Base-by-base conservation (phyloP, 148 eudicot genomes). In the Salicornia ramosissima region DNA sequence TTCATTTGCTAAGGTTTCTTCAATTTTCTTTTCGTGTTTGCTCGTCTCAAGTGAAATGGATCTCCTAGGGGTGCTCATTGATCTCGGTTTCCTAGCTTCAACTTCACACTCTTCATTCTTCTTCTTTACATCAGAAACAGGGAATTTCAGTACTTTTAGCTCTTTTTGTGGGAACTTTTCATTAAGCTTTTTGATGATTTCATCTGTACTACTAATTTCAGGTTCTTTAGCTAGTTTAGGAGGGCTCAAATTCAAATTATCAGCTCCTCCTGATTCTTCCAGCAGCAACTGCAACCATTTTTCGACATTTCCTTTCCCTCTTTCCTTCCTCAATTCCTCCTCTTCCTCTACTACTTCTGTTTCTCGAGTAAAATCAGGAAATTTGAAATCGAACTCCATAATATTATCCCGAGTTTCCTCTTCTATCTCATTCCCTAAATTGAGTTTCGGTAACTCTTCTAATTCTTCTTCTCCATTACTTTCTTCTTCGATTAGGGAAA, bases 301-400 rank as follows among this genome's bases (percentile, higher is more conserved):
- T 70, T 92, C 98, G 1, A 92, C 82, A 71, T 90, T 92, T 19
- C 91, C 94, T 80, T 88, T 92, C 24, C 98, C 98, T 39, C 83
- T 86, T 29, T 75, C 83, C 80, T 77, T 85, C 68, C 96, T 84
- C 64, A 81, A 78, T 71, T 94, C 97, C 80, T 88, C 96, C 28
- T 93, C 93, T 63, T 88, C 88, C 58, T 90, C 86, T 64, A 87
- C 86, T 16, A 45, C 65, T 56, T 80, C 84, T 34, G 55, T 21
- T 57, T 85, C 85, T 55, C 45, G 59, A 19, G 63, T 69, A 65
- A 61, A 57, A n/a, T n/a, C n/a, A 13, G 91, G 87, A 64, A 82
- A 78, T 30, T 62, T 77, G 34, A 84, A 29, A 66, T 59, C 71
- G 46, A 51, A 36, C 30, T 68, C 70, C 52, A 69, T 71, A 25